phyloP scores from a whole-genome alignment of 768 basidiomycete genomes.

The Suillus brevipes region DNA sequence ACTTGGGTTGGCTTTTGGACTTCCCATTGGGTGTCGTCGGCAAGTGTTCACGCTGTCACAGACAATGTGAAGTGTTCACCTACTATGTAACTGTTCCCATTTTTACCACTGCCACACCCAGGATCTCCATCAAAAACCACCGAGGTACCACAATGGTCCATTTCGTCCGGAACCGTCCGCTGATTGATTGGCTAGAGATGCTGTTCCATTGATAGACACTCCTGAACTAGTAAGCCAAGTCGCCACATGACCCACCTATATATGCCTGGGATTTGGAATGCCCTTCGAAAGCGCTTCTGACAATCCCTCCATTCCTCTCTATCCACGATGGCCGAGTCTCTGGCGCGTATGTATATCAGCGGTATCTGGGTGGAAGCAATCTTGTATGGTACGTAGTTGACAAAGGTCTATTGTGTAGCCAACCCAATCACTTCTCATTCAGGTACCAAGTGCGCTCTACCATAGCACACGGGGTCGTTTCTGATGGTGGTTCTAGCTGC shows the following conservation, averaged over 20 bases:
- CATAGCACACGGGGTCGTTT: neutral
- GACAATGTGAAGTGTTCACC: neutral
- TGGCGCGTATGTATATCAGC: slow-evolving; percentile 9
- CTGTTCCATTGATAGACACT: neutral
- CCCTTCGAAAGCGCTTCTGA: neutral
- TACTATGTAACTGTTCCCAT: neutral
- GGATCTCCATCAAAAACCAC: neutral
- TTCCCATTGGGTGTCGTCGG: neutral
- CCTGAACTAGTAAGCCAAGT: neutral
- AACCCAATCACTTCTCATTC: neutral
- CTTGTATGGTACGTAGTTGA: slow-evolving; percentile 19
- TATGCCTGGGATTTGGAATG: neutral
- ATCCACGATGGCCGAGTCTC: slow-evolving; percentile 11
- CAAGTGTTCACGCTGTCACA: neutral
- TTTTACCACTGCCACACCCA: neutral
- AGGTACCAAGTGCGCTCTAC: neutral
- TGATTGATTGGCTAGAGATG: neutral
- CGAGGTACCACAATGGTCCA: neutral
- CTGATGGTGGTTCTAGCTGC: slow-evolving; percentile 2
- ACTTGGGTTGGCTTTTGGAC: neutral
- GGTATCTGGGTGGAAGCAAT: slow-evolving; percentile 14
- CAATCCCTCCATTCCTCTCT: neutral
- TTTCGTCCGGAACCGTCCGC: neutral
- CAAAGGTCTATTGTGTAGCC: neutral
- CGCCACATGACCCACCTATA: neutral